Evolutionary conservation across 768 basidiomycete species (phyloP), one percentile per base, ranked within the genome.

Genomic region (Serendipita sp.): DNA sequence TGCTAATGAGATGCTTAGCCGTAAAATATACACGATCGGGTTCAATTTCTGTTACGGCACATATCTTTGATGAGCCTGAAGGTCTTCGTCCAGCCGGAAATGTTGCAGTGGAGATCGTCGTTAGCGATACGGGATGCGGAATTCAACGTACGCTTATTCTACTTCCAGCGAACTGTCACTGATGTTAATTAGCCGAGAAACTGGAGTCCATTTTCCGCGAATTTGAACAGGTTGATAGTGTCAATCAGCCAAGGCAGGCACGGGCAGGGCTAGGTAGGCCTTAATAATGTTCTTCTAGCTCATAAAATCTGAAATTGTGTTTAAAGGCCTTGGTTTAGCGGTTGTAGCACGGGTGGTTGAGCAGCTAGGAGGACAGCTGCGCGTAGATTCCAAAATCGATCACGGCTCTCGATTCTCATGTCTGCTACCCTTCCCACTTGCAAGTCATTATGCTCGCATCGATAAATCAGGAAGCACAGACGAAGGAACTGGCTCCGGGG

Each of bases 291-390:
- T 32, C 5, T 65, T 54, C 58, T 35, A 13, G 32, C 3, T 62
- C 32, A 34, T 32, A 32, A 32, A 18, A 48, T 38, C 38, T 36
- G 45, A 52, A 46, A 47, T 65, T 75, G 5, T 5, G 41, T 41
- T 5, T 5, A 41, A 5, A 78, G 87, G 88, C 3, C 78, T 91
- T 13, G 89, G 89, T 2, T 76, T 90, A 35, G 89, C 89, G 2
- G 85, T 89, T 3, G 89, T 91, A 10, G 86, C 87, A 0, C 78
- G 88, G 15, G 88, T 90, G 46, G 85, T 90, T 2, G 84, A 85
- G 68, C 88, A 88, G 67, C 78, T 90, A 1, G 85, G 83, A 0
- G 89, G 89, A 2, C 88, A 88, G 71, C 78, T 92, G 1, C 82
- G 86, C 3, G 88, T 89, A 2, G 86, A 89, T 65, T 89, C 87